Percentiles rank a stretch among this genome's conserved stretches.
Conservation (phyloP, 176 grass and related monocot genomes). For the Avena atlantica region DNA sequence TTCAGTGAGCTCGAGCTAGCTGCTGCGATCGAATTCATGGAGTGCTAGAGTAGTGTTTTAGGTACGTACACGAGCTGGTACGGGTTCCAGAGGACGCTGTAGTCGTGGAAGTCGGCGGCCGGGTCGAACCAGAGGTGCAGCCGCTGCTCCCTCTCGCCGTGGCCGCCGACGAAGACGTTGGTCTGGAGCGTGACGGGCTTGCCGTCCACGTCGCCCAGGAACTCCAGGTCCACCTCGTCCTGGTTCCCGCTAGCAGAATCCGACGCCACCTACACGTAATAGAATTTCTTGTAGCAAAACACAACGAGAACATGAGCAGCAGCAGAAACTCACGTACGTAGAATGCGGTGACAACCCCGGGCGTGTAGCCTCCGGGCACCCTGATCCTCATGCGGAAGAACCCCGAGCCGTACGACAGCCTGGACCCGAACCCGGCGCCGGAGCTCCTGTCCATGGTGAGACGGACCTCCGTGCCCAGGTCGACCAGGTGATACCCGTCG, state of each 20-base stretch:
- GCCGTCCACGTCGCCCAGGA: conserved; percentile 70
- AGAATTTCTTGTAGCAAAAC: no score
- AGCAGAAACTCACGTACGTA: not conserved
- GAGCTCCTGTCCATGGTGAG: conserved; percentile 74
- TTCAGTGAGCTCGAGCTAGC: no score
- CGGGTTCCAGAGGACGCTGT: conserved; percentile 85
- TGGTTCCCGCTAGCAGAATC: conserved; percentile 33
- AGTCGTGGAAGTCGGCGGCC: conserved; percentile 73
- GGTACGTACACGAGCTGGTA: conserved; percentile 73
- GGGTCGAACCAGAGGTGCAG: conserved; percentile 77
- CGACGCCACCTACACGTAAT: conserved; percentile 34
- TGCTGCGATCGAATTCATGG: no score
- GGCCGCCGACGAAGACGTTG: conserved; percentile 68
- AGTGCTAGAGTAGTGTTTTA: no score
- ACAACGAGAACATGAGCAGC: not conserved
- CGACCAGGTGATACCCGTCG: conserved; percentile 47
- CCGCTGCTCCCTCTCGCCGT: conserved; percentile 60
- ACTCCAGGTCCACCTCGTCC: conserved; percentile 81
- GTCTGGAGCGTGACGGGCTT: conserved; percentile 64
- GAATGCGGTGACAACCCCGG: conserved; percentile 61
- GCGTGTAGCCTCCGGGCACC: conserved; percentile 58
- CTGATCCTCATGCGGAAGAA: conserved; percentile 80
- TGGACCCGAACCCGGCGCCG: conserved; percentile 72
- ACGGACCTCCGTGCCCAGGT: conserved; percentile 47
- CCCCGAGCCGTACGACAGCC: conserved; percentile 57